Percentiles rank a stretch among this genome's conserved stretches.
Conservation (phyloP, 306 rosid species). For the Cicer judaicum region DNA sequence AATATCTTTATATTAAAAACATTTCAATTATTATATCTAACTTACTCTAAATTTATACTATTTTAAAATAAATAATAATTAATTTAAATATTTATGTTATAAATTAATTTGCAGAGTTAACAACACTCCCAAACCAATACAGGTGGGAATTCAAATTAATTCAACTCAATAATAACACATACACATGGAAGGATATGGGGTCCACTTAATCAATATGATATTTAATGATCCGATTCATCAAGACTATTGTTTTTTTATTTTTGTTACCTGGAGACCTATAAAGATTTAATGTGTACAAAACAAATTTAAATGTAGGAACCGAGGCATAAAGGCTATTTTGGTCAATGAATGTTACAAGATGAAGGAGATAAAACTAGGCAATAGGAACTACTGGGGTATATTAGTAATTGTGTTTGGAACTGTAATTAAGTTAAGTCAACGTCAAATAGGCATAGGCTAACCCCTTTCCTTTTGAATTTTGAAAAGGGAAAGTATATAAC, state of each 20-base stretch:
- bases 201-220: conserved; percentile 56
- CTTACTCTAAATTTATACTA: too few species aligned
- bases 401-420: conserved; percentile 42
- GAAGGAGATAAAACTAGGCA: neutral
- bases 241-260: conserved; percentile 10
- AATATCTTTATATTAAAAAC: too few species aligned
- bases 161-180: conserved; percentile 14
- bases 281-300: conserved; percentile 19
- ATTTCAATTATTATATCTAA: too few species aligned
- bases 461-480: neutral
- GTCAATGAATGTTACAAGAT: conserved; percentile 30
- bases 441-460: conserved; percentile 17
- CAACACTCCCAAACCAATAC: conserved; percentile 10
- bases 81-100: too few species aligned
- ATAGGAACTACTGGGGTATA: conserved; percentile 16
- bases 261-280: conserved; percentile 25
- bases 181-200: conserved; percentile 44
- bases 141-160: conserved; percentile 41
- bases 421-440: conserved; percentile 29
- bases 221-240: conserved; percentile 57
- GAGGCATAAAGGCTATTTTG: conserved; percentile 31
- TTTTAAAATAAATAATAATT: too few species aligned
- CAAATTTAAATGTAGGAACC: conserved; percentile 9
- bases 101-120: too few species aligned
- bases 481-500: too few species aligned